Percentiles rank a stretch among this genome's conserved stretches.
Evolutionary conservation across 371 early-diverging fungal species (phyloP).

Genomic region (Rhizomucor miehei): DNA sequence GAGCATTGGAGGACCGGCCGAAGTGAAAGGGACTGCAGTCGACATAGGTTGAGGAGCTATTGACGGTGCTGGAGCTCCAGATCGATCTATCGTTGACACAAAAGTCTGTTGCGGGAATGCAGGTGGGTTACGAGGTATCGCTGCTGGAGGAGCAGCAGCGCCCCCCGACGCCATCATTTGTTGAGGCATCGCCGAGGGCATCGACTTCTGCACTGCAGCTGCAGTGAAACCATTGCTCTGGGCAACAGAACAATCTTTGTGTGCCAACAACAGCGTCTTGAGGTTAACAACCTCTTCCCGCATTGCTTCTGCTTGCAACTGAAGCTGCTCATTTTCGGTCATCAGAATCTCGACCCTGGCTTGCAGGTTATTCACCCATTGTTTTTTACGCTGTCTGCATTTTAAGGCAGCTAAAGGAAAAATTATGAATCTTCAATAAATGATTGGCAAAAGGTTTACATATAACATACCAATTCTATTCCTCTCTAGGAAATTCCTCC

Average conservation of each 20-base stretch:
- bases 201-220: slow-evolving; percentile 6
- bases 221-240: slow-evolving; percentile 57
- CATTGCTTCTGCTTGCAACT: slow-evolving; percentile 59
- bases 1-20: background rate
- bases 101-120: background rate
- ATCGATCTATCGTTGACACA: too few species aligned
- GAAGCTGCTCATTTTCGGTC: slow-evolving; percentile 70
- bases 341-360: slow-evolving; percentile 72
- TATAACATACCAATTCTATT: slow-evolving; percentile 68
- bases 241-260: slow-evolving; percentile 74
- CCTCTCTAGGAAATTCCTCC: slow-evolving; percentile 79
- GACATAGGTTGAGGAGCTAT: slow-evolving; percentile 12
- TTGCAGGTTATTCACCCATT: slow-evolving; percentile 78
- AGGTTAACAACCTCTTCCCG: slow-evolving; percentile 74
- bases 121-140: background rate
- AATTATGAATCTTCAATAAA: slow-evolving; percentile 2
- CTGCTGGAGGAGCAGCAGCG: background rate
- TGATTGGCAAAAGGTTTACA: slow-evolving; percentile 1
- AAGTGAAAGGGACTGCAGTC: background rate
- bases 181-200: slow-evolving; percentile 15
- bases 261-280: slow-evolving; percentile 72
- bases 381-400: slow-evolving; percentile 89
- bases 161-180: slow-evolving; percentile 12
- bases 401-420: slow-evolving; percentile 72
- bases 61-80: background rate